Conservation (phyloP, 208 protist species). For the Histomonas meleagridis region DNA sequence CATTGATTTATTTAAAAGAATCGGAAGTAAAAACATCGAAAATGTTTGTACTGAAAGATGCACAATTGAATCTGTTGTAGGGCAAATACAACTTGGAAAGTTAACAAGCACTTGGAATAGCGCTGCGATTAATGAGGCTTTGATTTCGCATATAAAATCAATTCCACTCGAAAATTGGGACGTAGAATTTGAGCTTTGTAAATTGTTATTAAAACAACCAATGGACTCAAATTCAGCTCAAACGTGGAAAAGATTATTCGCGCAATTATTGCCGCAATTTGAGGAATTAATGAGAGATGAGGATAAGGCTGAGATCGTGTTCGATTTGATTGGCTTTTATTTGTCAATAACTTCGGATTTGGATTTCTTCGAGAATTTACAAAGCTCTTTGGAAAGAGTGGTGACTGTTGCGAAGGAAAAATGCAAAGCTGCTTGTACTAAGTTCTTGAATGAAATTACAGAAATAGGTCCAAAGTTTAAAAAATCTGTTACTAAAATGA, state of each 20-base stretch:
- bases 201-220: background rate
- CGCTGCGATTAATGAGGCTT: background rate
- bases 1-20: background rate
- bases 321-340: constrained; percentile 26
- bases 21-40: background rate
- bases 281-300: constrained; percentile 28
- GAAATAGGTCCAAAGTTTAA: constrained; percentile 28
- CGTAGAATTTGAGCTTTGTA: constrained; percentile 26
- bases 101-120: constrained; percentile 26
- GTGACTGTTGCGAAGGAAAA: constrained; percentile 21
- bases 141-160: background rate
- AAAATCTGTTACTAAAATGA: background rate
- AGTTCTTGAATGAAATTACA: background rate
- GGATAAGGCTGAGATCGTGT: background rate
- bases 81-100: background rate
- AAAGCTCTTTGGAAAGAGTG: background rate
- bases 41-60: constrained; percentile 21
- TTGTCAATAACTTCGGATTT: background rate
- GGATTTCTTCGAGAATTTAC: background rate
- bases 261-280: background rate
- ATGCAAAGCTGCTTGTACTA: constrained; percentile 14
- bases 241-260: background rate
- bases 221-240: constrained; percentile 32
- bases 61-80: background rate
- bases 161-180: background rate